A percentile compares a stretch with the other conserved stretches of the same genome.
These are phyloP conservation scores for Chamaenerion angustifolium DNA, from an alignment of 345 rosid species.

Conservation along the genomic window DNA sequence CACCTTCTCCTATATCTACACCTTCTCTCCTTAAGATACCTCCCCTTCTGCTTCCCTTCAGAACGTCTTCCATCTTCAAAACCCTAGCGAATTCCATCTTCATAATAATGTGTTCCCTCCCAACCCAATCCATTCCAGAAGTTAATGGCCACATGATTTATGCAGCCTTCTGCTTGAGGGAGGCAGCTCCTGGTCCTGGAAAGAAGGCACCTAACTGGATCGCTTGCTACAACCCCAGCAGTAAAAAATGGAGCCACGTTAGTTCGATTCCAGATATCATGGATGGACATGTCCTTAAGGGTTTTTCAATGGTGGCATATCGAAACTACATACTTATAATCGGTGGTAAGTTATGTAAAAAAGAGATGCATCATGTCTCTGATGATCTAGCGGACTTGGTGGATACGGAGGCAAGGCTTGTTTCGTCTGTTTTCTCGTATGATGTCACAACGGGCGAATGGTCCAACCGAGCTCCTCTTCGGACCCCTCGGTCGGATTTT, in stretches of 20 bases:
- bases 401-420: constrained; percentile 9
- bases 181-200: constrained; percentile 3
- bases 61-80: too few relatives aligned
- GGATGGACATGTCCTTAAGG: constrained; percentile 29
- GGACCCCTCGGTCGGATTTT: constrained; percentile 26
- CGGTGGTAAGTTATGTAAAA: constrained; percentile 27
- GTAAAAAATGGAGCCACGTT: constrained; percentile 28
- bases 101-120: too few relatives aligned
- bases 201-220: constrained; percentile 21
- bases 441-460: constrained; percentile 13
- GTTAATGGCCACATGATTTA: constrained; percentile 6
- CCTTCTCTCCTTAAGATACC: too few relatives aligned
- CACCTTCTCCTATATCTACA: too few relatives aligned
- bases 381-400: constrained; percentile 8
- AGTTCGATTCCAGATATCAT: constrained; percentile 15
- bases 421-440: constrained; percentile 16
- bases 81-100: too few relatives aligned
- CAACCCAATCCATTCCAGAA: too few relatives aligned
- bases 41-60: too few relatives aligned
- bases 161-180: constrained; percentile 22
- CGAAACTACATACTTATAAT: constrained; percentile 25
- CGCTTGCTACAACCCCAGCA: constrained; percentile 24
- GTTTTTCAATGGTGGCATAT: constrained; percentile 28
- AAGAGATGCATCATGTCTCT: constrained; percentile 3
- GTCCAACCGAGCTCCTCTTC: constrained; percentile 18